Percentiles rank a stretch among this genome's conserved stretches.
phyloP scores from a whole-genome alignment of 345 rosid genomes.

The Gynandropsis gynandra region DNA sequence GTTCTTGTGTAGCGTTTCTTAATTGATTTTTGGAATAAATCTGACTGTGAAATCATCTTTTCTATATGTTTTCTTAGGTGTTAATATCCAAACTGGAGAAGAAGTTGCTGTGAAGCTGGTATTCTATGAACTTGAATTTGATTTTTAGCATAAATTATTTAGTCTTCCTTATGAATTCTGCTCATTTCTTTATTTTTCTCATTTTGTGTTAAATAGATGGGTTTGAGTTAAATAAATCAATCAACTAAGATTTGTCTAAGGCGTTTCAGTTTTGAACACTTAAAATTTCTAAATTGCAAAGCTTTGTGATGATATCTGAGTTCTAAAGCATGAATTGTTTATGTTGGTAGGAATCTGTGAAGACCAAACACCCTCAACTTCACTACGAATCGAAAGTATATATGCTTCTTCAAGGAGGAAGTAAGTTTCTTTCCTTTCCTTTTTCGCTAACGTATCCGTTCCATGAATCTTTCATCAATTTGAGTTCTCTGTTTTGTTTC shows the following conservation, averaged over 20 bases:
- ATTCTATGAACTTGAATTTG: conserved; percentile 7
- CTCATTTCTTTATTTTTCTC: background rate
- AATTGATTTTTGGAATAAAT: background rate
- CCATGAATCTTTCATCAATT: background rate
- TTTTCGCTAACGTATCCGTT: background rate
- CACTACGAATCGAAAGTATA: conserved; percentile 74
- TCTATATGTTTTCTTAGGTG: conserved; percentile 33
- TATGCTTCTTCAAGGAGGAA: conserved; percentile 82
- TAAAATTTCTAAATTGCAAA: too few species aligned
- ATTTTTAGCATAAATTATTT: background rate
- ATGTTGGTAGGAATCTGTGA: conserved; percentile 55
- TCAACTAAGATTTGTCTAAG: too few species aligned
- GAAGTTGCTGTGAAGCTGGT: conserved; percentile 86
- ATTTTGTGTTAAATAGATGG: background rate
- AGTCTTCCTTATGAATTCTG: background rate
- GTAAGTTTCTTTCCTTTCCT: conserved; percentile 31
- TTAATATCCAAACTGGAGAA: conserved; percentile 72
- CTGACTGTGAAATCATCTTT: conserved; percentile 8
- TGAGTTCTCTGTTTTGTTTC: background rate
- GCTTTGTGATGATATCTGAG: too few species aligned
- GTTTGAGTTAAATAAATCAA: too few species aligned
- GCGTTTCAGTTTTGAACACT: too few species aligned
- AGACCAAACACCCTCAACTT: conserved; percentile 82
- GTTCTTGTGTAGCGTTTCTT: background rate
- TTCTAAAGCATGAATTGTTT: background rate